A percentile compares a stretch with the other conserved stretches of the same genome.
Evolutionary conservation across 2,329 filamentous ascomycete genomes (phyloP).

Genomic region (Penicillium sp.): DNA sequence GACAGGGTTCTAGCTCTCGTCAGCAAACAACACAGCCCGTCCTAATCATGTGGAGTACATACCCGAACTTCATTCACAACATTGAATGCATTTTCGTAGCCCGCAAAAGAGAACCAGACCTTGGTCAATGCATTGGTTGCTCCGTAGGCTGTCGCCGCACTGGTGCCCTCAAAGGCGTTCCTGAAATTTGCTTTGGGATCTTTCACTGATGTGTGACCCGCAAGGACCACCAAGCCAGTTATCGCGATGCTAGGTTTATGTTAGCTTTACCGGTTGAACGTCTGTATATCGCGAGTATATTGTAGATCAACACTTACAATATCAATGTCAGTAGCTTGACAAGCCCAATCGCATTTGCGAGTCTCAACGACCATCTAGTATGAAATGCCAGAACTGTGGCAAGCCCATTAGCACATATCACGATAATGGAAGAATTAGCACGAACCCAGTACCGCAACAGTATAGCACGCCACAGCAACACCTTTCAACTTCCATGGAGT

Average conservation of each 20-base stretch:
- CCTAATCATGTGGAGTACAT: not conserved
- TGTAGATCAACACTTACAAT: constrained; percentile 38
- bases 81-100: constrained; percentile 60
- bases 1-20: constrained; percentile 49
- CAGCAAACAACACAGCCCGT: not conserved
- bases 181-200: constrained; percentile 56
- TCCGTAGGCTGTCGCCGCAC: constrained; percentile 44
- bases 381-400: constrained; percentile 47
- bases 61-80: constrained; percentile 60
- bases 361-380: constrained; percentile 56
- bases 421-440: not conserved
- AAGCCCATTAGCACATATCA: not conserved
- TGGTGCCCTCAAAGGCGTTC: constrained; percentile 52
- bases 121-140: constrained; percentile 57
- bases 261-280: not conserved
- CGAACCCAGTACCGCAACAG: constrained; percentile 55
- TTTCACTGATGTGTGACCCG: constrained; percentile 50
- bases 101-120: constrained; percentile 58
- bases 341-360: constrained; percentile 56
- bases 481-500: constrained; percentile 65
- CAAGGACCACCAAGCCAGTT: constrained; percentile 61
- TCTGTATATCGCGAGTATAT: fast-evolving
- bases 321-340: constrained; percentile 61
- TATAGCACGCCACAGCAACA: constrained; percentile 63
- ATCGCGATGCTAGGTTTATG: constrained; percentile 46